phyloP scores from a whole-genome alignment of 176 grass and related monocot genomes.

The Oryza longistaminata region DNA sequence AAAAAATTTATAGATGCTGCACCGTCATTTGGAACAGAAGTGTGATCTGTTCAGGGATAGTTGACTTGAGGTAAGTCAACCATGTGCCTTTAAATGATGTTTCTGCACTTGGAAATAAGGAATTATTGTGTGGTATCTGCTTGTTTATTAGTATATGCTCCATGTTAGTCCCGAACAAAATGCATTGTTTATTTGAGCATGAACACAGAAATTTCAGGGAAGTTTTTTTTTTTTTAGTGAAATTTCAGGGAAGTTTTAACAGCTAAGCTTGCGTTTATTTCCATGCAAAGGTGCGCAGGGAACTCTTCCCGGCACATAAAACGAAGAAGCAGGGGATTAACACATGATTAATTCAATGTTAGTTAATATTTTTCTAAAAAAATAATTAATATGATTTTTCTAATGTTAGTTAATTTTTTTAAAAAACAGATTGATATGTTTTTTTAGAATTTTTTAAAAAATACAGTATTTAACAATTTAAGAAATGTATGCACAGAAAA shows the following conservation, averaged over 20 bases:
- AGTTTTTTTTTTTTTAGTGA: not conserved
- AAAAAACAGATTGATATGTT: too few relatives aligned
- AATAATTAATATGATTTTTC: too few relatives aligned
- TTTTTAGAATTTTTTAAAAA: too few relatives aligned
- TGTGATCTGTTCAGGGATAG: not conserved
- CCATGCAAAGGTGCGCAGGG: not conserved
- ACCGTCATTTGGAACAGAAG: slow-evolving; percentile 17
- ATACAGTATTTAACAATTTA: too few relatives aligned
- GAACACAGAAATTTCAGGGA: not conserved
- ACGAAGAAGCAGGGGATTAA: too few relatives aligned
- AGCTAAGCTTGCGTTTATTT: not conserved
- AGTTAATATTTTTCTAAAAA: too few relatives aligned
- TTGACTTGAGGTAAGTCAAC: not conserved
- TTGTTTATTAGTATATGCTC: not conserved
- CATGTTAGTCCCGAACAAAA: not conserved
- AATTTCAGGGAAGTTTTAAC: not conserved
- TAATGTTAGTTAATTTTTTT: too few relatives aligned
- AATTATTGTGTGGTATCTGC: not conserved
- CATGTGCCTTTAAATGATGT: not conserved
- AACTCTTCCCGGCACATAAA: too few relatives aligned
- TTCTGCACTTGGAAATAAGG: not conserved
- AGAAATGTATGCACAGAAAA: too few relatives aligned
- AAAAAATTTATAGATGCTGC: not conserved
- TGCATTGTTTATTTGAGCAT: not conserved
- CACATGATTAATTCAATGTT: too few relatives aligned